Percentiles rank a stretch among this genome's conserved stretches.
phyloP scores from a whole-genome alignment of 495 filamentous ascomycete species.

The Lasiosphaeris hirsuta region DNA sequence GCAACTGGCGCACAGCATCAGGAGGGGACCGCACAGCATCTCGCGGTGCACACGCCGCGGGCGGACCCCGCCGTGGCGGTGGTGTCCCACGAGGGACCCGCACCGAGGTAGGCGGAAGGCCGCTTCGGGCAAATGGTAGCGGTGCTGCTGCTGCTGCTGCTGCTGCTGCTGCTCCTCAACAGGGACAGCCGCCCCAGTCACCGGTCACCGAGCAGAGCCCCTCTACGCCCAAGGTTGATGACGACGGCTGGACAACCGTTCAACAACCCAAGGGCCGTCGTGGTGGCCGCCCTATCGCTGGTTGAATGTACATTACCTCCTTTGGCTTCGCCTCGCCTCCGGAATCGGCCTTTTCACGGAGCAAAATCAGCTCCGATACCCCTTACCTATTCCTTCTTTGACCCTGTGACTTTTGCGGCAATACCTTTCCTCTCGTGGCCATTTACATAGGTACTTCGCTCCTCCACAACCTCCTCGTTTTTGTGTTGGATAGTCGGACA shows the following conservation, averaged over 20 bases:
- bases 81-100: constrained; percentile 43
- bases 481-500: constrained; percentile 24
- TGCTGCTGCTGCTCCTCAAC: constrained; percentile 21
- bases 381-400: background rate
- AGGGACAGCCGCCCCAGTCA: constrained; percentile 31
- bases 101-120: constrained; percentile 34
- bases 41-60: constrained; percentile 39
- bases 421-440: background rate
- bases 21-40: constrained; percentile 36
- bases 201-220: constrained; percentile 27
- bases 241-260: constrained; percentile 79
- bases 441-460: constrained; percentile 1
- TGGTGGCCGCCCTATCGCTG: constrained; percentile 29
- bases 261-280: constrained; percentile 47
- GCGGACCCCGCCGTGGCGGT: constrained; percentile 36
- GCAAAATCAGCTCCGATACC: background rate
- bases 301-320: constrained; percentile 21
- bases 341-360: background rate
- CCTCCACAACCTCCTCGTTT: constrained; percentile 1
- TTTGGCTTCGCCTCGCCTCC: background rate
- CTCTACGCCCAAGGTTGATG: constrained; percentile 44
- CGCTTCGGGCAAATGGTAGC: constrained; percentile 45
- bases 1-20: constrained; percentile 50
- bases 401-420: background rate
- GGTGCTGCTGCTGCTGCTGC: constrained; percentile 22